Conservation (phyloP, 1,284 basidiomycete genomes). For the Chiua sp. region DNA sequence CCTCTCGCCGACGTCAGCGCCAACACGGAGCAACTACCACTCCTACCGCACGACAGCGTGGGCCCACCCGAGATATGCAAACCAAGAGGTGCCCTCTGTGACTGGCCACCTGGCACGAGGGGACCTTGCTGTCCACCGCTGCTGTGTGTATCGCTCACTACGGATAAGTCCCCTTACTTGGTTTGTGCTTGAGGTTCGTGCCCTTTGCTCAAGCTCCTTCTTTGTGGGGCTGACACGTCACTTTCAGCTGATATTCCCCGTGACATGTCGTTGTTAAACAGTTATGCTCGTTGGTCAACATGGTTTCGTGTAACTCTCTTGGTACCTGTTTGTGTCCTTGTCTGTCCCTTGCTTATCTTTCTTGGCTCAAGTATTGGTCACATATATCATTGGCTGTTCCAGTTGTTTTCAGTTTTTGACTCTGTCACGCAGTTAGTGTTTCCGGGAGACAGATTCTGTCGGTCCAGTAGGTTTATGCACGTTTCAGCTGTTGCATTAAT, state of each 20-base stretch:
- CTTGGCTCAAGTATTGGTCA: too few species aligned
- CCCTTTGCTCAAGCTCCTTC: background rate
- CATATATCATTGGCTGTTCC: too few species aligned
- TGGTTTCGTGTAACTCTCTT: background rate
- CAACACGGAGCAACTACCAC: conserved; percentile 10
- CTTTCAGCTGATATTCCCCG: too few species aligned
- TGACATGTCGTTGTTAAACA: too few species aligned
- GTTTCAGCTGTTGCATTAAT: too few species aligned
- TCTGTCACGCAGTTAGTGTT: too few species aligned
- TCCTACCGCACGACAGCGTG: background rate
- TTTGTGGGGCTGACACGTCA: background rate
- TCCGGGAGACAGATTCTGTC: too few species aligned
- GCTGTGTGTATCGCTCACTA: conserved; percentile 15
- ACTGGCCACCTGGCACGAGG: conserved; percentile 24
- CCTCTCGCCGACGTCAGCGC: conserved; percentile 13
- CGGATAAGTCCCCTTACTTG: conserved; percentile 6
- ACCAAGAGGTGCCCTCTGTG: conserved; percentile 11
- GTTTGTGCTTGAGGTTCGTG: conserved; percentile 15
- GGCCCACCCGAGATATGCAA: background rate
- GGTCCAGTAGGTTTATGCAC: too few species aligned
- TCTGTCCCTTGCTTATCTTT: too few species aligned
- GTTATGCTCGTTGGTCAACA: background rate
- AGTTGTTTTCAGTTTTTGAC: too few species aligned
- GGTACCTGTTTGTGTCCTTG: too few species aligned
- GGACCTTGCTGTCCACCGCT: conserved; percentile 22